A percentile compares a stretch with the other conserved stretches of the same genome.
Evolutionary conservation across 2,329 filamentous ascomycete species (phyloP).

Genomic region (Colletotrichum aenigma): DNA sequence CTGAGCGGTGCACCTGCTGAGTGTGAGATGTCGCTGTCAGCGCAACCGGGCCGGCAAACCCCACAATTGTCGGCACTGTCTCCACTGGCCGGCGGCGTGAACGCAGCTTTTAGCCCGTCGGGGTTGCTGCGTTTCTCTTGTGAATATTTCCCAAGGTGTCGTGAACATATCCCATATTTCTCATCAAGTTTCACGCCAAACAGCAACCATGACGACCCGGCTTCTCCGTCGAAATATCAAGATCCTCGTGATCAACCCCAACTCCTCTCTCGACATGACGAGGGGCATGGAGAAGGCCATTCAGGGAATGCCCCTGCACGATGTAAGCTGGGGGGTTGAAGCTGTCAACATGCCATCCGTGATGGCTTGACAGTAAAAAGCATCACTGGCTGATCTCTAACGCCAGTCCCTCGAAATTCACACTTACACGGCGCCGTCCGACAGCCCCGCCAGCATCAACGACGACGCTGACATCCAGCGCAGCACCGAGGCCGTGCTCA

Average conservation of each 20-base stretch:
- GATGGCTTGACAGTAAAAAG: not conserved
- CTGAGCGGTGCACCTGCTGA: not conserved
- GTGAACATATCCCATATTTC: not conserved
- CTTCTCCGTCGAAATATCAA: slow-evolving; percentile 37
- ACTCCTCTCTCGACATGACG: slow-evolving; percentile 77
- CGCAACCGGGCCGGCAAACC: not conserved
- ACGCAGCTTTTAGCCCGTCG: not conserved
- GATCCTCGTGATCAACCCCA: slow-evolving; percentile 80
- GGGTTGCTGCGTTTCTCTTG: not conserved
- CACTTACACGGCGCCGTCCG: slow-evolving; percentile 69
- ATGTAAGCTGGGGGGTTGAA: slow-evolving; percentile 31
- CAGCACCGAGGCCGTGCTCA: slow-evolving; percentile 67
- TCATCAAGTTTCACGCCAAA: not conserved
- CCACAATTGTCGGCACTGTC: not conserved
- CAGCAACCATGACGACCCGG: slow-evolving; percentile 29
- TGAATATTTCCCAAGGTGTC: not conserved
- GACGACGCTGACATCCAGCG: slow-evolving; percentile 68
- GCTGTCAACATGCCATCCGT: not conserved
- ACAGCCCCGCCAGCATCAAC: slow-evolving; percentile 78
- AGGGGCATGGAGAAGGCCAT: slow-evolving; percentile 61
- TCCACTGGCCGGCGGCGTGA: not conserved
- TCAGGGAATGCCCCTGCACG: slow-evolving; percentile 40
- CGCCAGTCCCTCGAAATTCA: slow-evolving; percentile 52
- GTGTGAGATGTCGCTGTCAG: not conserved
- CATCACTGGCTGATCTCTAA: not conserved